Conservation (phyloP, 352 stramenopile genomes). For the Phytophthora hibernalis region DNA sequence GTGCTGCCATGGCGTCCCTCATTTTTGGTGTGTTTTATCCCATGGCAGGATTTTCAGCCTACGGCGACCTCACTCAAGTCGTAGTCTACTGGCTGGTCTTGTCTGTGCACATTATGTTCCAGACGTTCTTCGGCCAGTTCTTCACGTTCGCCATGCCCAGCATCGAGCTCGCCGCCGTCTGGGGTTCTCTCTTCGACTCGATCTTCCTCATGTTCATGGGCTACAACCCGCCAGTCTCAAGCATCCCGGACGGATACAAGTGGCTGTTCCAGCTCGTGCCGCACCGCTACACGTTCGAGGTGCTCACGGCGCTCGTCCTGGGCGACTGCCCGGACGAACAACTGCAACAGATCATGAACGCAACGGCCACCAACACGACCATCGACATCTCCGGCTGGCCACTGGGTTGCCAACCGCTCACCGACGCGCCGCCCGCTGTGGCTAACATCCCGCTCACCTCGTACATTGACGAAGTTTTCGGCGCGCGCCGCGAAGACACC, state of each 20-base stretch:
- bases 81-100: conserved; percentile 54
- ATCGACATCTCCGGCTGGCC: conserved; percentile 41
- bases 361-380: conserved; percentile 33
- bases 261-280: conserved; percentile 55
- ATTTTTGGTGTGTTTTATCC: conserved; percentile 79
- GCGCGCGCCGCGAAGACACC: conserved; percentile 57
- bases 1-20: conserved; percentile 68
- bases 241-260: conserved; percentile 54
- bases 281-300: conserved; percentile 50
- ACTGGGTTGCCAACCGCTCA: conserved; percentile 64
- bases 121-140: conserved; percentile 65
- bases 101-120: conserved; percentile 49
- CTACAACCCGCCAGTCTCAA: conserved; percentile 49
- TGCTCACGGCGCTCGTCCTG: conserved; percentile 51
- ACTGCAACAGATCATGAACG: conserved; percentile 36
- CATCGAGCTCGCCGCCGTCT: conserved; percentile 53
- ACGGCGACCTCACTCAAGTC: conserved; percentile 38
- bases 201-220: conserved; percentile 68
- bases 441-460: conserved; percentile 50
- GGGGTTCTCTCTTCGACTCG: conserved; percentile 53
- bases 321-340: conserved; percentile 49
- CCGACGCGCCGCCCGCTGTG: conserved; percentile 51
- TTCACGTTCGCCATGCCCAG: conserved; percentile 66
- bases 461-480: conserved; percentile 70
- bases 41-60: conserved; percentile 68